A percentile compares a stretch with the other conserved stretches of the same genome.
These are phyloP conservation scores for Aegilops bicornis DNA, from an alignment of 176 grass and related monocot genomes.

Conservation along the genomic window DNA sequence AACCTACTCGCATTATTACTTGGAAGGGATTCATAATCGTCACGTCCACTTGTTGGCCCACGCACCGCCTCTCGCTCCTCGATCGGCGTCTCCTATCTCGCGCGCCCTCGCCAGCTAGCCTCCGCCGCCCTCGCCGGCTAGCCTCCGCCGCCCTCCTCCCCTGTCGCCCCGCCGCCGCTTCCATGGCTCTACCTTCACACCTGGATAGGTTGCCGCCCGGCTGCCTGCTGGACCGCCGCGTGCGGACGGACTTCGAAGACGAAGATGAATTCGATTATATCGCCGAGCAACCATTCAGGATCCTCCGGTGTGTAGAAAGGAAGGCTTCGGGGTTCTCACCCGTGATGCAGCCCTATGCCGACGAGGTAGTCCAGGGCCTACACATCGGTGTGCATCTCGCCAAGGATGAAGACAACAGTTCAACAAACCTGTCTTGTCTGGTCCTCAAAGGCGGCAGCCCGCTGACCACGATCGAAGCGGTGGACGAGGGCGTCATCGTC, in stretches of 20 bases:
- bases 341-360: not conserved
- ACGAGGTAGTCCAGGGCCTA: not conserved
- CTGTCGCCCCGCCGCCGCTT: too few species aligned
- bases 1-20: too few species aligned
- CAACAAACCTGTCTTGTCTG: not conserved
- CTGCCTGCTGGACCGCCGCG: not conserved
- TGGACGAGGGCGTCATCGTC: not conserved
- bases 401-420: too few species aligned
- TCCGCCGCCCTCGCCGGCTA: too few species aligned
- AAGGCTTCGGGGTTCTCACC: not conserved
- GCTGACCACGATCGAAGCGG: not conserved
- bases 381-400: not conserved
- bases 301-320: not conserved
- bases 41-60: too few species aligned
- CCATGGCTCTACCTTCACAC: too few species aligned
- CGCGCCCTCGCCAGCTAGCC: too few species aligned
- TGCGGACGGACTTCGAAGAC: not conserved
- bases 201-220: not conserved
- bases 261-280: not conserved
- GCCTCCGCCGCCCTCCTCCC: too few species aligned
- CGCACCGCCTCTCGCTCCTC: too few species aligned
- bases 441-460: not conserved
- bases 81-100: too few species aligned
- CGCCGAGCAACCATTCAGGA: not conserved
- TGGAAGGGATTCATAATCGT: too few species aligned